A percentile compares a stretch with the other conserved stretches of the same genome.
phyloP scores from a whole-genome alignment of 371 early-diverging fungal genomes.

The Funneliformis caledonium region DNA sequence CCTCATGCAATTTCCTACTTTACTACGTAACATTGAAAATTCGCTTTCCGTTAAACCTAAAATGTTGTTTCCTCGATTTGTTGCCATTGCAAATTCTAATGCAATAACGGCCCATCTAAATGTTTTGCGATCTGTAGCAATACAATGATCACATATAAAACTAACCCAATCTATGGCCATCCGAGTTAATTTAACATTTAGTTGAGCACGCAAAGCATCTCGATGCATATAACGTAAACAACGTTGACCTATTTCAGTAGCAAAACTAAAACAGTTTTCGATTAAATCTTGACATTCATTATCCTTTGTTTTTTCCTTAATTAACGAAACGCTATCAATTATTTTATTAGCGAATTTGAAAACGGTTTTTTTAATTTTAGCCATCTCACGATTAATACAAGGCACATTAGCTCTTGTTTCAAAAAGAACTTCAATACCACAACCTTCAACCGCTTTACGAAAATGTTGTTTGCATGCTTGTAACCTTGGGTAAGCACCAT shows the following conservation, averaged over 20 bases:
- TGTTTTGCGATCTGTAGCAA: constrained; percentile 78
- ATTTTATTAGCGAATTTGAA: constrained; percentile 64
- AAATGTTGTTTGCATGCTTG: constrained; percentile 57
- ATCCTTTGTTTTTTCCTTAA: constrained; percentile 59
- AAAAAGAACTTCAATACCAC: constrained; percentile 57
- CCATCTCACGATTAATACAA: constrained; percentile 60
- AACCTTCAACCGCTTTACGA: constrained; percentile 55
- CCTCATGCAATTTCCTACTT: constrained; percentile 80
- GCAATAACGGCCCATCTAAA: constrained; percentile 90
- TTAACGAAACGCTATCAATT: constrained; percentile 59
- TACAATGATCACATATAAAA: constrained; percentile 80
- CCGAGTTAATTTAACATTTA: constrained; percentile 66
- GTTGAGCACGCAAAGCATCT: constrained; percentile 54
- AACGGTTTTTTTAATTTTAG: constrained; percentile 65
- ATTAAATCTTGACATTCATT: constrained; percentile 73
- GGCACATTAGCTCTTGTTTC: constrained; percentile 67
- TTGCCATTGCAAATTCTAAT: constrained; percentile 81
- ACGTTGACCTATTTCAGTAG: constrained; percentile 76
- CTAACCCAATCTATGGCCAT: constrained; percentile 87
- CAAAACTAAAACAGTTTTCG: constrained; percentile 86
- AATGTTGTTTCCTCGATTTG: constrained; percentile 78
- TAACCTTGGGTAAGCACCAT: constrained; percentile 55
- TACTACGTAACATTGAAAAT: constrained; percentile 70
- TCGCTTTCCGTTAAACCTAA: constrained; percentile 69
- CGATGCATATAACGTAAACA: constrained; percentile 69